Base-by-base conservation (phyloP, 2,329 filamentous ascomycete genomes). In the Xylariales sp. region DNA sequence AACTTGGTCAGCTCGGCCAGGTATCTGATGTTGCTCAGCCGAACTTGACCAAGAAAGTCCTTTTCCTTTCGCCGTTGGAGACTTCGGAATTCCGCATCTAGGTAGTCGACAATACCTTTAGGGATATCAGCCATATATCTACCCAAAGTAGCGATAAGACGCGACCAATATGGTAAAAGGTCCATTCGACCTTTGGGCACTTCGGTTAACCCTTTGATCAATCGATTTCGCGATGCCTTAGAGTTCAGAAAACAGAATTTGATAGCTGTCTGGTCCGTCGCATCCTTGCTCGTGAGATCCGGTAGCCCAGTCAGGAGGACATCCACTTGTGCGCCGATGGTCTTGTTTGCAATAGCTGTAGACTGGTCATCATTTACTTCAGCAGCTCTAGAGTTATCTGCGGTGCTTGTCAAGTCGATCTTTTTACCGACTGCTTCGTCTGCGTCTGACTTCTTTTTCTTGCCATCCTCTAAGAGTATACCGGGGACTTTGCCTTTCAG, bases 221-320 rank as follows among this genome's bases (percentile, higher is more conserved):
- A 86, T 56, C 96, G 89, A 78, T 99, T 99, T 39, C 97, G 90
- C 0, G 97, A 99, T 9, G 96, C 96, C 78, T 99, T 99, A 0
- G 96, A 99, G 79, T 99, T 99, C 67, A 99, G 85, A 76, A 97
- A 99, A 81, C 96, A 98, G 77, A 99, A 99, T 76, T 98, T 95
- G 69, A 97, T 91, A 7, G 97, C 96, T 54, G 93, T 90, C 78
- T 97, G 91, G 76, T 99, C 96, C 62, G 97, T 93, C 58, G 90
- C 85, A 58, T 99, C 97, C 77, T 97, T 98, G 76, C 88, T 95
- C 45, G 93, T 95, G 60, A 99, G 83, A 69, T 98, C 95, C 0
- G 94, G 94, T n/a, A 99, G 86, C 28, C 93, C 90, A 28, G 93
- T 87, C 36, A 99, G 84, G 46, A 99, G 85, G 16, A 93, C 92